Conservation (phyloP, 2,329 filamentous ascomycete genomes). For the Coniochaeta hoffmannii region DNA sequence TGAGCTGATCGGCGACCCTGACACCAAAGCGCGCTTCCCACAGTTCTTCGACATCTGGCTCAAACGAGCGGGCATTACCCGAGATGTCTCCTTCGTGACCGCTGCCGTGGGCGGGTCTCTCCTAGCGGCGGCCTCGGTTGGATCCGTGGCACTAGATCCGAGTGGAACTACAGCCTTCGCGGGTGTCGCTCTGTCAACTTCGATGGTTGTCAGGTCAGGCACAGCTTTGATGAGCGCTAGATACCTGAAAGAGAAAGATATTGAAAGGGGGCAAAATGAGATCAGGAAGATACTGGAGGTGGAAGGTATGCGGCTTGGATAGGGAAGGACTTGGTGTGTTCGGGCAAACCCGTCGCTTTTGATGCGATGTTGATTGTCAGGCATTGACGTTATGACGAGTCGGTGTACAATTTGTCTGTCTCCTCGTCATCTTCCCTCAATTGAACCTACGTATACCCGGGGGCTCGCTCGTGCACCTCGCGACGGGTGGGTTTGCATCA, state of each 20-base stretch:
- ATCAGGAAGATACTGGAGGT: too few species aligned
- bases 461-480: too few species aligned
- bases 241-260: neutral
- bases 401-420: too few species aligned
- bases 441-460: too few species aligned
- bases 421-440: too few species aligned
- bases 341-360: too few species aligned
- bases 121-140: constrained; percentile 1
- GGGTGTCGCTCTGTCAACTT: constrained; percentile 1
- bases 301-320: too few species aligned
- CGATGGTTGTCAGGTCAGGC: neutral
- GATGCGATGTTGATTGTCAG: too few species aligned
- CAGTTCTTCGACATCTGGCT: constrained; percentile 7
- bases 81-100: constrained; percentile 5
- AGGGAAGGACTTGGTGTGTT: too few species aligned
- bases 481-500: too few species aligned
- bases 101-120: neutral
- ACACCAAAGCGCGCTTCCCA: constrained; percentile 5
- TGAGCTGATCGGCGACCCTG: constrained; percentile 6
- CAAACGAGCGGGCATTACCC: constrained; percentile 3
- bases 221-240: neutral
- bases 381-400: too few species aligned
- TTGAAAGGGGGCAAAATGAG: too few species aligned
- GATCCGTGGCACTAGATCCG: neutral
- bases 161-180: neutral